phyloP scores from a whole-genome alignment of 2,329 filamentous ascomycete genomes.

The Clarireedia monteithiana region DNA sequence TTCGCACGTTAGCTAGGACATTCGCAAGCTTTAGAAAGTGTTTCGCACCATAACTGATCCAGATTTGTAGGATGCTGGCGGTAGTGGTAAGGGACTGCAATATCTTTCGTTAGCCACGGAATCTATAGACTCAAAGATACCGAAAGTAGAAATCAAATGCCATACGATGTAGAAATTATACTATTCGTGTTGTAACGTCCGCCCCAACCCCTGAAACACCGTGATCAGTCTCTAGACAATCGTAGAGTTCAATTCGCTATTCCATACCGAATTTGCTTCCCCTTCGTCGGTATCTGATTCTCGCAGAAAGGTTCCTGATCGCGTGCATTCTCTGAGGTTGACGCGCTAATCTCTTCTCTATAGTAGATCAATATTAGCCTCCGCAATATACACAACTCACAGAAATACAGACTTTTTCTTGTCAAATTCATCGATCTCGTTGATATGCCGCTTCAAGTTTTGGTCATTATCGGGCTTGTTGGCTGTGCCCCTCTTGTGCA shows the following conservation, averaged over 20 bases:
- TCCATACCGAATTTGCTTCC: slow-evolving; percentile 2
- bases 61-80: too few relatives aligned
- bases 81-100: too few relatives aligned
- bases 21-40: too few relatives aligned
- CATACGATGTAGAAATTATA: not conserved
- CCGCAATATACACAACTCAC: not conserved
- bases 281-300: slow-evolving; percentile 2
- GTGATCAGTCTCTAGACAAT: not conserved
- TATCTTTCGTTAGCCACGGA: too few relatives aligned
- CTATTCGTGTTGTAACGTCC: not conserved
- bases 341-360: not conserved
- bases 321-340: not conserved
- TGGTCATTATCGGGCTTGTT: not conserved
- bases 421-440: not conserved
- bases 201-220: not conserved
- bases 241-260: not conserved
- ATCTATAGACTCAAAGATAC: too few relatives aligned
- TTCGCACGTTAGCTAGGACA: not conserved
- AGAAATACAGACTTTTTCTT: not conserved
- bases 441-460: not conserved
- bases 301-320: not conserved
- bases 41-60: too few relatives aligned
- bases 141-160: not conserved
- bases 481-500: not conserved
- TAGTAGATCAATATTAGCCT: not conserved